Evolutionary conservation across 805 yeast genomes (phyloP).

Genomic region (Jamesozyma hellenica): DNA sequence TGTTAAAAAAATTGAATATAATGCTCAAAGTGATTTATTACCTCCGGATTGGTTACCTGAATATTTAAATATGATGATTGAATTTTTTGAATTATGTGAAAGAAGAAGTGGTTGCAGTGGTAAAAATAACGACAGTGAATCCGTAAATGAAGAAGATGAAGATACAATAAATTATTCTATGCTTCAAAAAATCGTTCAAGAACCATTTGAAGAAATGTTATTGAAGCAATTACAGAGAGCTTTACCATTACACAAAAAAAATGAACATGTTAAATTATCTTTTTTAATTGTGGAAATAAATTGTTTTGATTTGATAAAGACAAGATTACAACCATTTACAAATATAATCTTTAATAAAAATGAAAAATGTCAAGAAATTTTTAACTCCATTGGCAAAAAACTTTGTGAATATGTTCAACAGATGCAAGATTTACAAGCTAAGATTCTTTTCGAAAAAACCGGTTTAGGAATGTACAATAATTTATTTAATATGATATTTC

Average conservation of each 20-base stretch:
- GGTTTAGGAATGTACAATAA: slow-evolving; percentile 51
- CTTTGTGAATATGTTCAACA: slow-evolving; percentile 17
- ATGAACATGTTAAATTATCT: slow-evolving; percentile 18
- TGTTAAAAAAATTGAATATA: slow-evolving; percentile 11
- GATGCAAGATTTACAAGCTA: slow-evolving; percentile 38
- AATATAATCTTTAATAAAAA: slow-evolving; percentile 25
- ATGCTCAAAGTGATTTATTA: slow-evolving; percentile 37
- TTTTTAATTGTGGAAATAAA: slow-evolving; percentile 41
- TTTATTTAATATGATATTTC: slow-evolving; percentile 62
- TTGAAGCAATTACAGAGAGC: slow-evolving; percentile 22
- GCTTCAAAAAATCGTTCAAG: slow-evolving; percentile 34
- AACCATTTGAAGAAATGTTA: slow-evolving; percentile 27
- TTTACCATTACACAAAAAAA: slow-evolving; percentile 24
- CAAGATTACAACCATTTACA: slow-evolving; percentile 37
- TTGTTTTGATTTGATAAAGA: slow-evolving; percentile 50
- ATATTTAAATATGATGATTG: slow-evolving; percentile 39
- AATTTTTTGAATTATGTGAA: slow-evolving; percentile 49
- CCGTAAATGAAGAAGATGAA: slow-evolving; percentile 15
- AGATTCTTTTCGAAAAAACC: slow-evolving; percentile 40
- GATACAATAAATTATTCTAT: slow-evolving; percentile 31
- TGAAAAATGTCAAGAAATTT: slow-evolving; percentile 17
- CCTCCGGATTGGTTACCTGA: slow-evolving; percentile 79
- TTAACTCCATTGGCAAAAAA: slow-evolving; percentile 27
- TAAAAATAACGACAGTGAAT: slow-evolving; percentile 17
- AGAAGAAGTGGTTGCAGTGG: slow-evolving; percentile 15